Percentiles rank a stretch among this genome's conserved stretches.
Conservation (phyloP, 2,329 filamentous ascomycete species). For the Geosmithia morbida region DNA sequence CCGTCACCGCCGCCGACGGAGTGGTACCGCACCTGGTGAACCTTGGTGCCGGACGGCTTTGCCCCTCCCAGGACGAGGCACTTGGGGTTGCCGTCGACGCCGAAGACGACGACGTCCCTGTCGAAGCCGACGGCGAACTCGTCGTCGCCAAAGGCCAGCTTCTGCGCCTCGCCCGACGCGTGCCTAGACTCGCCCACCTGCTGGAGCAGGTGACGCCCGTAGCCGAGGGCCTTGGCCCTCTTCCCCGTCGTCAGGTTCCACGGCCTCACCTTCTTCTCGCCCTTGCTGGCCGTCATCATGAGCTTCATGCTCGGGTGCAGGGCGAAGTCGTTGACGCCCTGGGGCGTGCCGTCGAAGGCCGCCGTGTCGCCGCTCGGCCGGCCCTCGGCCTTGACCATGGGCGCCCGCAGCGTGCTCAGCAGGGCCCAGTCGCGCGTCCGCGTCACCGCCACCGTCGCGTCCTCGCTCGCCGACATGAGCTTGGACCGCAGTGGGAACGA, state of each 20-base stretch:
- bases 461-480: slow-evolving; percentile 75
- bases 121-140: slow-evolving; percentile 89
- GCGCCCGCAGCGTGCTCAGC: slow-evolving; percentile 77
- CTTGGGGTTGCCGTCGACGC: slow-evolving; percentile 71
- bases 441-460: slow-evolving; percentile 81
- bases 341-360: slow-evolving; percentile 61
- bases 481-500: slow-evolving; percentile 77
- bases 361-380: slow-evolving; percentile 85
- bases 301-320: slow-evolving; percentile 94
- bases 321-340: slow-evolving; percentile 89
- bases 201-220: slow-evolving; percentile 56
- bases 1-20: slow-evolving; percentile 28
- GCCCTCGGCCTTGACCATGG: slow-evolving; percentile 65
- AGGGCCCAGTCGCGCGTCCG: slow-evolving; percentile 81
- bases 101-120: slow-evolving; percentile 69
- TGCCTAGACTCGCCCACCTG: slow-evolving; percentile 65
- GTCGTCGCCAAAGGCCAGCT: slow-evolving; percentile 57
- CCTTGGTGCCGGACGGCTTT: slow-evolving; percentile 44
- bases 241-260: slow-evolving; percentile 97
- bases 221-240: slow-evolving; percentile 86
- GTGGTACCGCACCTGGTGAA: slow-evolving; percentile 71
- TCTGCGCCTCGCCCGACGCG: slow-evolving; percentile 67
- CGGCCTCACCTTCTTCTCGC: slow-evolving; percentile 80
- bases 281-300: slow-evolving; percentile 84
- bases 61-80: slow-evolving; percentile 52